These are phyloP conservation scores for Bonia amplexicaulis DNA, from an alignment of 176 grass and related monocot species.

Conservation along the genomic window DNA sequence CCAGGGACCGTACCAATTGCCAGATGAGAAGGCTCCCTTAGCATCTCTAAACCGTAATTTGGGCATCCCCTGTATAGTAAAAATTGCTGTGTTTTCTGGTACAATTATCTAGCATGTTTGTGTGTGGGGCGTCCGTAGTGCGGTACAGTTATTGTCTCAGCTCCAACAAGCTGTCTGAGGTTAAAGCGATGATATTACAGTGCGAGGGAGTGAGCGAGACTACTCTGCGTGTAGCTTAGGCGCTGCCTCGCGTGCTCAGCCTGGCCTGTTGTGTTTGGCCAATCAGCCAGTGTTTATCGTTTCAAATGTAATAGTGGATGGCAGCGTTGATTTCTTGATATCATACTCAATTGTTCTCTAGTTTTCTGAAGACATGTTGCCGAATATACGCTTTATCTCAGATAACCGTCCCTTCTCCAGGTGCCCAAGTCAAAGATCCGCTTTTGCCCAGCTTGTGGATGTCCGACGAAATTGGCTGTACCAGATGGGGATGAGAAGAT, in stretches of 20 bases:
- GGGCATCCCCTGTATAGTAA: not conserved
- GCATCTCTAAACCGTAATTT: not conserved
- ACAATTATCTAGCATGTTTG: not conserved
- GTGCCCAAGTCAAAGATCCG: slow-evolving; percentile 60
- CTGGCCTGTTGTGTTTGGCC: not conserved
- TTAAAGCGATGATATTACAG: not conserved
- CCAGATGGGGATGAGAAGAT: slow-evolving; percentile 94
- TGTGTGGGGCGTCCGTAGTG: not conserved
- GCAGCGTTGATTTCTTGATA: not conserved
- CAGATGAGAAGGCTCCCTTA: not conserved
- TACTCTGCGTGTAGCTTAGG: not conserved
- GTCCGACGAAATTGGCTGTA: slow-evolving; percentile 64
- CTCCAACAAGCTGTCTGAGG: not conserved
- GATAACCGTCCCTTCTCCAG: slow-evolving; percentile 19
- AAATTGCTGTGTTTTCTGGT: not conserved
- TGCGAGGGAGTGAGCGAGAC: not conserved
- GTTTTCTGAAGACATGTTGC: not conserved
- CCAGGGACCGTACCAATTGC: not conserved
- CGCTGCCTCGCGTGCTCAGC: not conserved
- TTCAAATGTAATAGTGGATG: not conserved
- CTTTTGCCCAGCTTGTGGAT: slow-evolving; percentile 78
- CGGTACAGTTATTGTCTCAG: not conserved
- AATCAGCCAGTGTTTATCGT: not conserved
- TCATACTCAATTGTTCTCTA: not conserved
- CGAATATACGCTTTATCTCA: not conserved